Percentiles rank a stretch among this genome's conserved stretches.
These are phyloP conservation scores for Metschnikowia shivogae DNA, from an alignment of 805 yeast species.

Conservation along the genomic window DNA sequence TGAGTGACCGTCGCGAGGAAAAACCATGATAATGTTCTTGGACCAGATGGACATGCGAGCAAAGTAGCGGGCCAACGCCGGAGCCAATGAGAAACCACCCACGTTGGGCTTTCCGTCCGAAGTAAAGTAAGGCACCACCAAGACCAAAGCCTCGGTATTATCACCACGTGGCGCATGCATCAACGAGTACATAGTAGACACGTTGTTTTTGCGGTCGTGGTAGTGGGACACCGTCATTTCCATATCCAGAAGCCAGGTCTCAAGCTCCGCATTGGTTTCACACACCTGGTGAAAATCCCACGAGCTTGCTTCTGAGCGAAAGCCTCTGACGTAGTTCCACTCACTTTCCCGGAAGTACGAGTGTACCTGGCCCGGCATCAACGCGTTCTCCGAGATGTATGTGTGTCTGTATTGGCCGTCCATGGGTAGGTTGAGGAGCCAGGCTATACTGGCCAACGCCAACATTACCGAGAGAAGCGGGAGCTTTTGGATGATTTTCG, in stretches of 20 bases:
- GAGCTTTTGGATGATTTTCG: conserved; percentile 30
- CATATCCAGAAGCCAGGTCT: conserved; percentile 60
- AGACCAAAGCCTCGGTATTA: conserved; percentile 90
- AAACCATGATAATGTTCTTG: conserved; percentile 82
- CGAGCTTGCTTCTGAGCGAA: conserved; percentile 53
- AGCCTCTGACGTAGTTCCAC: conserved; percentile 89
- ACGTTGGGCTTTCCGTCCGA: conserved; percentile 60
- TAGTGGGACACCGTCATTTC: conserved; percentile 61
- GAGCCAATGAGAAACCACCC: conserved; percentile 73
- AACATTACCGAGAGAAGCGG: conserved; percentile 33
- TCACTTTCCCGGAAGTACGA: conserved; percentile 90
- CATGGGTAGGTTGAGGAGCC: conserved; percentile 63
- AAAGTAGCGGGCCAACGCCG: conserved; percentile 76
- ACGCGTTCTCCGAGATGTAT: conserved; percentile 91
- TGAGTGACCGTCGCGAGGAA: conserved; percentile 65
- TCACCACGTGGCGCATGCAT: conserved; percentile 94
- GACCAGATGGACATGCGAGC: conserved; percentile 91
- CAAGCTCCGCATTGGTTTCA: conserved; percentile 44
- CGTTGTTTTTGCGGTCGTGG: conserved; percentile 23
- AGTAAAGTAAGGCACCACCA: conserved; percentile 84
- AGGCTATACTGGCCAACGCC: conserved; percentile 31
- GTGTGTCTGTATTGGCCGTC: conserved; percentile 81
- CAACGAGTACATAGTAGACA: conserved; percentile 60
- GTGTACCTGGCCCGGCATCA: conserved; percentile 94
- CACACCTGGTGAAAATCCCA: conserved; percentile 28